Evolutionary conservation across 805 yeast genomes (phyloP).

Genomic region (Yarrowia deformans): DNA sequence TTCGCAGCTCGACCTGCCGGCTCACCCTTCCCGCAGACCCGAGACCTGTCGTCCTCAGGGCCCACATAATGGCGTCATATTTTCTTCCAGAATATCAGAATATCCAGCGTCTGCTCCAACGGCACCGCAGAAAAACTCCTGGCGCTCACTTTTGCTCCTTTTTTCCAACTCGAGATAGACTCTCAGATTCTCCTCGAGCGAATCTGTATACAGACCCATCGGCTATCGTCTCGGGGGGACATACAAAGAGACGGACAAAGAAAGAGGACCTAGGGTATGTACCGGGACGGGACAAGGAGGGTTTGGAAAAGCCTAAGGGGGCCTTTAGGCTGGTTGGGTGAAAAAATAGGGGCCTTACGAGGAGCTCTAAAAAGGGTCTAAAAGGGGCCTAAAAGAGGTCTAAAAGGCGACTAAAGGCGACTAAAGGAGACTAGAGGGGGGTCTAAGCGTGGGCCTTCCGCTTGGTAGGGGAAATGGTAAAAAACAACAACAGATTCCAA

Average conservation of each 20-base stretch:
- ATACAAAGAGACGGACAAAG: slow-evolving; percentile 4
- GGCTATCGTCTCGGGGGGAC: slow-evolving; percentile 1
- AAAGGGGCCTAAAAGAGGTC: too few relatives aligned
- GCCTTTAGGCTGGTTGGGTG: too few relatives aligned
- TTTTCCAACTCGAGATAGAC: not conserved
- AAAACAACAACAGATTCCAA: too few relatives aligned
- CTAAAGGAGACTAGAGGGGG: too few relatives aligned
- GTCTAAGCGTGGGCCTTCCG: too few relatives aligned
- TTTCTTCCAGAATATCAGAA: not conserved
- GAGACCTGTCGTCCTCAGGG: not conserved
- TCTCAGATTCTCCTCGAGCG: not conserved
- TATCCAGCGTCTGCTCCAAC: too few relatives aligned
- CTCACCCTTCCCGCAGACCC: not conserved
- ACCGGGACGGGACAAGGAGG: too few relatives aligned
- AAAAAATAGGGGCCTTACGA: not conserved
- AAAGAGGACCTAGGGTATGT: not conserved
- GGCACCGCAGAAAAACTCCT: too few relatives aligned
- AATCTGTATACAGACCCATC: slow-evolving; percentile 11
- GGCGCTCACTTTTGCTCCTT: too few relatives aligned
- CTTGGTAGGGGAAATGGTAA: too few relatives aligned
- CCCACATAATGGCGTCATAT: slow-evolving; percentile 1
- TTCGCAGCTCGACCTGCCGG: too few relatives aligned
- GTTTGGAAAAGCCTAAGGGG: not conserved
- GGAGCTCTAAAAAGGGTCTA: not conserved
- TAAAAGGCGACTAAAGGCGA: too few relatives aligned